Evolutionary conservation across 345 rosid species (phyloP), one percentile per base, ranked within the genome.

Genomic region (Lenwebbia sp.): DNA sequence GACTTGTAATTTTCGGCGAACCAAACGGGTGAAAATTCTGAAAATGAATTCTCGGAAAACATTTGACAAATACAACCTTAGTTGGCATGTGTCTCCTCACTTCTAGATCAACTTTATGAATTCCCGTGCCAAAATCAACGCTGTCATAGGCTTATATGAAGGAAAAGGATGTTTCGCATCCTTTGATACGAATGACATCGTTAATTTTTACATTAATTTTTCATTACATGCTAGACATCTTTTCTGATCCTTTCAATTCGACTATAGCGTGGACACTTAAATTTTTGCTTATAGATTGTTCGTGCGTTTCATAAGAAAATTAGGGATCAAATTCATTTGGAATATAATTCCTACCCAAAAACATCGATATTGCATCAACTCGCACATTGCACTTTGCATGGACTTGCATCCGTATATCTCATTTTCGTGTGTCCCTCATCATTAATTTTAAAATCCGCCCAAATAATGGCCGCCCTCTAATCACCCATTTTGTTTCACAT

Each of bases 181-280:
- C 3, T 62, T 15, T 14, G 40, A 60, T 40, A 14, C 1, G 22
- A 28, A 22, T 0, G 40, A 62, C 22, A 0, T 28, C 0, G 1
- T 60, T 28, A 5, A 60, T 3, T 60, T 28, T 28, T 30, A 0
- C 21, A 14, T 26, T 62, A 0, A 13, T 62, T 62, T 60, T 62
- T 7, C 75, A 15, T 62, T 28, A 3, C 19, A 28, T 14, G 8
- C 10, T 28, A 1, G 1, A 13, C 40, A 28, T 0, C 10, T 14
- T 28, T 60, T 60, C 10, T 28, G 2, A 10, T 60, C 7, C 17
- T 26, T 58, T n/a, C 8, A 13, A 58, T 58, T n/a, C 13, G 26
- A 12, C 12, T 12, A 12, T 58, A 26, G 2, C 5, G 3, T n/a
- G 12, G 1, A 26, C 17, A 26, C 33, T 0, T 13, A 5, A 58